Base-by-base conservation (phyloP, 1,284 basidiomycete species). In the Trametes polyzona region DNA sequence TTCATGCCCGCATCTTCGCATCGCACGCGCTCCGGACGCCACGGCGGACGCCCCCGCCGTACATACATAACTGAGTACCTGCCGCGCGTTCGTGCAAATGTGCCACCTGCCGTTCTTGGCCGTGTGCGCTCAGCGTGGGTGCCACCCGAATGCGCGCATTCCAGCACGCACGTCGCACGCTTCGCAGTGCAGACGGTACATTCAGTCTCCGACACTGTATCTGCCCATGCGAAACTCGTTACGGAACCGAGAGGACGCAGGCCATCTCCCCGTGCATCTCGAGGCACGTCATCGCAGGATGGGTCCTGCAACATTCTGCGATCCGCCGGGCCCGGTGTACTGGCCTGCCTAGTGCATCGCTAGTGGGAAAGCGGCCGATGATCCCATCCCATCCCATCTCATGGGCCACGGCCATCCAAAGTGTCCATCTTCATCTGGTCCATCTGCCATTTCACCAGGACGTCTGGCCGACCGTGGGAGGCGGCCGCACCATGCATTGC, bases 1-100 rank as follows among this genome's bases (percentile, higher is more conserved):
- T 35, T n/a, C n/a, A n/a, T n/a, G n/a, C n/a, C 37, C 48, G 48
- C 48, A 41, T 41, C 48, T 41, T 14, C 12, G 27, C 37, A 39
- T n/a, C 29, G 36, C 37, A 39, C 27, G 48, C 48, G 48, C 37
- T 37, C 48, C 48, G 48, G 48, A 50, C 37, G 48, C 36, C 19
- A 32, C 48, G 48, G 47, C n/a, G n/a, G n/a, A 6, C 14, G 21
- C 26, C 24, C 30, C 19, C 46, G 17, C 24, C 35, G 35, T 39
- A 39, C 26, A 26, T 17, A 29, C 37, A n/a, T n/a, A n/a, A n/a
- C n/a, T n/a, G n/a, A n/a, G n/a, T n/a, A n/a, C n/a, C 19, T 23
- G 21, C 35, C 39, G 48, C 37, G 48, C 27, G 37, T 32, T 4
- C n/a, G n/a, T n/a, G 17, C 48, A 9, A 21, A 5, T 11, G 6